These are phyloP conservation scores for Xylaria sp. DNA, from an alignment of 495 filamentous ascomycete species.

Conservation along the genomic window DNA sequence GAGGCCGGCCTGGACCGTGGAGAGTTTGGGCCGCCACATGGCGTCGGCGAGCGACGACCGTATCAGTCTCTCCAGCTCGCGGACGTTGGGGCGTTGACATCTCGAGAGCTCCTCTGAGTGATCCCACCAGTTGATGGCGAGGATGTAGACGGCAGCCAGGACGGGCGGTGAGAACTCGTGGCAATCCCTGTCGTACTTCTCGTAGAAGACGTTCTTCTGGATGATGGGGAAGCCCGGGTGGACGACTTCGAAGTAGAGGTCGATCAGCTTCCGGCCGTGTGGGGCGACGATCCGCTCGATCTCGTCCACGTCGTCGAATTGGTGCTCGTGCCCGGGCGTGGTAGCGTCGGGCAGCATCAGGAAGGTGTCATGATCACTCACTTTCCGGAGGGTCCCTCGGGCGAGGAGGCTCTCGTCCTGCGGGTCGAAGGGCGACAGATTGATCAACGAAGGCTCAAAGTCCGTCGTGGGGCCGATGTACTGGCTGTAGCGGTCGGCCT, in stretches of 20 bases:
- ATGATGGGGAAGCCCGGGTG: constrained; percentile 92
- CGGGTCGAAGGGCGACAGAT: constrained; percentile 72
- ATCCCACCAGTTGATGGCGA: constrained; percentile 90
- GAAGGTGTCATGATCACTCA: constrained; percentile 85
- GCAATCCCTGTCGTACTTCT: constrained; percentile 79
- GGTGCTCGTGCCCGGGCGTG: constrained; percentile 66
- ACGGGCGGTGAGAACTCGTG: constrained; percentile 82
- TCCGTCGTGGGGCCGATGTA: constrained; percentile 74
- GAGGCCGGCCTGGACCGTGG: constrained; percentile 90
- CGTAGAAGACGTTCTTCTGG: constrained; percentile 84
- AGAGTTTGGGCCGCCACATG: constrained; percentile 85
- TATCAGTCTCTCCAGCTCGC: constrained; percentile 78
- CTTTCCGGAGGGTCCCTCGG: constrained; percentile 75
- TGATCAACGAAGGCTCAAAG: constrained; percentile 75
- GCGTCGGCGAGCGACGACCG: constrained; percentile 75
- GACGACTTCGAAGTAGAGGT: constrained; percentile 85
- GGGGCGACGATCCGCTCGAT: constrained; percentile 85
- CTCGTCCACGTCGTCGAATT: constrained; percentile 71
- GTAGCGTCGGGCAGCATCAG: constrained; percentile 73
- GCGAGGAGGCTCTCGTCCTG: constrained; percentile 74
- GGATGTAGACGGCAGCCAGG: constrained; percentile 86
- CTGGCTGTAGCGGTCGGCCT: constrained; percentile 66
- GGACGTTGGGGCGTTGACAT: constrained; percentile 73
- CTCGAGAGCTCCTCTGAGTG: constrained; percentile 70
- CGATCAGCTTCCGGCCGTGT: constrained; percentile 79